phyloP scores from a whole-genome alignment of 495 filamentous ascomycete genomes.

The Lindgomyces ingoldianus region DNA sequence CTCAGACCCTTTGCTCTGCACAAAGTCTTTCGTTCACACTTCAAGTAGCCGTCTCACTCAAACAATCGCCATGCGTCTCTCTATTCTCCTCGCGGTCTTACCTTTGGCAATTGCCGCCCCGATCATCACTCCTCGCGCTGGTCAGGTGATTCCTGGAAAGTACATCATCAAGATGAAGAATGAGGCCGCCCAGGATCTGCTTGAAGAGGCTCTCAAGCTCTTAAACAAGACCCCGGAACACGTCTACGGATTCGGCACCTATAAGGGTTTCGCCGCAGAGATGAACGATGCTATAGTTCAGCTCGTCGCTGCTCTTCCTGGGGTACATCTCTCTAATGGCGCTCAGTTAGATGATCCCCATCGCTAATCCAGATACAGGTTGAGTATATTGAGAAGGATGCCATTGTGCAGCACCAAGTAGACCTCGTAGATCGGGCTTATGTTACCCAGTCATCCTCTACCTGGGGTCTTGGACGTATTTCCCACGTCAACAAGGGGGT shows the following conservation, averaged over 20 bases:
- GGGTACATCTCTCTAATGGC: too few relatives aligned
- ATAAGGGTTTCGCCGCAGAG: constrained; percentile 35
- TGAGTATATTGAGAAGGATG: constrained; percentile 38
- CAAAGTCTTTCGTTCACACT: constrained; percentile 11
- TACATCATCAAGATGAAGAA: constrained; percentile 39
- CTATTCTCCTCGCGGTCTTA: constrained; percentile 27
- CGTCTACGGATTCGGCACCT: constrained; percentile 25
- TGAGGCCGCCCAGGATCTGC: constrained; percentile 5
- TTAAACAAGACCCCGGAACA: constrained; percentile 19
- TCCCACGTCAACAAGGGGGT: constrained; percentile 21
- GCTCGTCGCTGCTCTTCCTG: constrained; percentile 9
- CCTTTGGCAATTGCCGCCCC: constrained; percentile 35
- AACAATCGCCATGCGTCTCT: constrained; percentile 29
- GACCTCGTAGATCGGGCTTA: constrained; percentile 16
- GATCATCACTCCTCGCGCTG: constrained; percentile 27
- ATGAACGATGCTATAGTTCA: constrained; percentile 22
- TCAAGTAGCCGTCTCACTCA: not conserved
- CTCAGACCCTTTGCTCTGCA: constrained; percentile 5
- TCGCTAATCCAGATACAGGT: too few relatives aligned
- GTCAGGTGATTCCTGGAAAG: constrained; percentile 28
- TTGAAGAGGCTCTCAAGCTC: constrained; percentile 11
- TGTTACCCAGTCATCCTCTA: constrained; percentile 29
- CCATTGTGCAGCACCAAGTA: constrained; percentile 10
- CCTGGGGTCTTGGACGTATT: constrained; percentile 41
- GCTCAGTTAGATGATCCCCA: too few relatives aligned